Base-by-base conservation (phyloP, 108 stramenopile genomes). In the Discostella pseudostelligera region DNA sequence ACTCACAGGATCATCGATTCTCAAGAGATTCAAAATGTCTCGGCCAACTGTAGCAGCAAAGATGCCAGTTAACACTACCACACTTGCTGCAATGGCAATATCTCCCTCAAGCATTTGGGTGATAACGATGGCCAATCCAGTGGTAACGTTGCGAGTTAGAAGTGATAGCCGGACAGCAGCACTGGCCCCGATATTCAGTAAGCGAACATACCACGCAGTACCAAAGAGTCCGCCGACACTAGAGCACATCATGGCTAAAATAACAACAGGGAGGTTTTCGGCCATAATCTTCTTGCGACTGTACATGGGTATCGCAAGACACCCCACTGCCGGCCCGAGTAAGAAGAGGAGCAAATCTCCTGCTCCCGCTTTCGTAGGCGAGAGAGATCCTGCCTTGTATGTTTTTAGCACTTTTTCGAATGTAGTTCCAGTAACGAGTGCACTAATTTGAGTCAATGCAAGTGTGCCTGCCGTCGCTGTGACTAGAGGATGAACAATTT, bases 281-380 rank as follows among this genome's bases (percentile, higher is more conserved):
- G 65, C 67, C 70, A 83, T 76, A 20, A 79, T 59, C 26, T 59
- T 62, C 57, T 76, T 76, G 19, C 82, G 74, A 21, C 74, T 80
- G 70, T 80, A 83, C 78, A 83, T 79, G 20, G 78, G 51, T 7
- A 83, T 45, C 4, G 78, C 69, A 25, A 83, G 70, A n/a, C 74
- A 76, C 17, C 74, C 65, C 11, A 83, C 82, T 5, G 78, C 73
- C 11, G 66, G 76, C 43, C 79, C 83, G 66, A 84, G 80, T 69
- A 83, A 70, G 82, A 80, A 86, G 56, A 76, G 81, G 69, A 83
- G 76, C 53, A 85, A 66, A 36, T 85, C 82, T 39, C 78, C 82
- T 19, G 82, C 82, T 47, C 82, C 82, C n/a, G 70, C 43, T 8
- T 58, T 67, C 12, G 50, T 50, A 8, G 70, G 60, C 13, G 56